A percentile compares a stretch with the other conserved stretches of the same genome.
Conservation (phyloP, 2,329 filamentous ascomycete genomes). For the Alternaria triticina region DNA sequence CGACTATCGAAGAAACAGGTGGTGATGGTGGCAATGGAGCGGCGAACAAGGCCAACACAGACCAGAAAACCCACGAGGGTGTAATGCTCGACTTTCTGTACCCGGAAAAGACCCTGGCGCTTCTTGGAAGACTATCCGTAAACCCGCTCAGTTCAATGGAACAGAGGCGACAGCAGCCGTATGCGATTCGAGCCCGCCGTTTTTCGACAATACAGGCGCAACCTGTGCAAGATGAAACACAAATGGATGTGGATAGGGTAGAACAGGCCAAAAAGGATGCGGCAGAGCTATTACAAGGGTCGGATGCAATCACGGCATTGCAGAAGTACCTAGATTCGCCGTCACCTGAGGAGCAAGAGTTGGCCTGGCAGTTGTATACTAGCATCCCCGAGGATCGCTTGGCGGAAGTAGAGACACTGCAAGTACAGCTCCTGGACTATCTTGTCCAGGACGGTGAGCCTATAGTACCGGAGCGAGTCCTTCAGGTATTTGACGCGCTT, state of each 20-base stretch:
- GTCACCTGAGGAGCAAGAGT: conserved; percentile 30
- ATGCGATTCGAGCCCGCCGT: conserved; percentile 31
- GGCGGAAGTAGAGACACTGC: conserved; percentile 9
- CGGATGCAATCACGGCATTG: conserved; percentile 28
- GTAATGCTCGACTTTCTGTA: conserved; percentile 57
- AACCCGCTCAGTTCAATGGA: conserved; percentile 32
- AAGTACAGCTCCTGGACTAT: conserved; percentile 38
- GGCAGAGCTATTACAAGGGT: conserved; percentile 18
- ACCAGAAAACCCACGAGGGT: conserved; percentile 9
- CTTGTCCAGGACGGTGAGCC: conserved; percentile 25
- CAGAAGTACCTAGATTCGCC: conserved; percentile 18
- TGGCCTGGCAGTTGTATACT: conserved; percentile 49
- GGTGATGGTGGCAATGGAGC: conserved; percentile 18
- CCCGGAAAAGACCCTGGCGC: conserved; percentile 52
- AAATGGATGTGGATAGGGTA: conserved; percentile 10
- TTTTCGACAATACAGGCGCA: conserved; percentile 32
- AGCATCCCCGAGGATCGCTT: conserved; percentile 23
- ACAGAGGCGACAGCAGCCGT: conserved; percentile 27
- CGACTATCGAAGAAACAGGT: conserved; percentile 8
- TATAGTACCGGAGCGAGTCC: conserved; percentile 51
- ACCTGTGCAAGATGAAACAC: conserved; percentile 10
- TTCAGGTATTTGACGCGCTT: conserved; percentile 56
- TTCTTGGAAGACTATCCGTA: conserved; percentile 39
- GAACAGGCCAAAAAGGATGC: conserved; percentile 28
- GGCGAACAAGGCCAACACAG: conserved; percentile 4